Conservation (phyloP, 371 early-diverging fungal genomes). For the Syncephalastrum sp. region DNA sequence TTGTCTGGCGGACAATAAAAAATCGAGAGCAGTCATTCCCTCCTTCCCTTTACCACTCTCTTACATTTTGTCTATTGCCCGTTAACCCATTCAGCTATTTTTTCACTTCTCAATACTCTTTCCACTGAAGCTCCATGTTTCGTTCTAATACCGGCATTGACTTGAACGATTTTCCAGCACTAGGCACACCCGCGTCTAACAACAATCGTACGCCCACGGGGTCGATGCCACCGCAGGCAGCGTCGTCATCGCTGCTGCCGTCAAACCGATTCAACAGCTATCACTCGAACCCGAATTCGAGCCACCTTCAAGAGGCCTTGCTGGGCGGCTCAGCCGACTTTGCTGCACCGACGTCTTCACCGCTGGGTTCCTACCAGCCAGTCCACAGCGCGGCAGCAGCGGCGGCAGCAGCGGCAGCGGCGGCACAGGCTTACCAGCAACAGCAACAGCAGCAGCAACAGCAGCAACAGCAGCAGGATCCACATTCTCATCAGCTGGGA, state of each 20-base stretch:
- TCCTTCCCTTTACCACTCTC: too few species aligned
- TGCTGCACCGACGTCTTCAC: constrained; percentile 17
- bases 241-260: constrained; percentile 21
- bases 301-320: constrained; percentile 29
- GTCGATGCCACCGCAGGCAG: constrained; percentile 20
- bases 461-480: constrained; percentile 25
- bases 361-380: constrained; percentile 21
- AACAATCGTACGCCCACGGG: constrained; percentile 23
- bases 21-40: too few species aligned
- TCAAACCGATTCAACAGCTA: constrained; percentile 40
- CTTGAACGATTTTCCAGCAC: constrained; percentile 50
- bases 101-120: constrained; percentile 4
- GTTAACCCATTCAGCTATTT: constrained; percentile 1
- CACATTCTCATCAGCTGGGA: too few species aligned
- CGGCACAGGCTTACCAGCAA: constrained; percentile 11
- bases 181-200: constrained; percentile 39
- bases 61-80: too few species aligned
- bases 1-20: too few species aligned
- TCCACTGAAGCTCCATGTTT: constrained; percentile 23
- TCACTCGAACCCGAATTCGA: constrained; percentile 39
- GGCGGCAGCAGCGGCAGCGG: constrained; percentile 7
- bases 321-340: constrained; percentile 19
- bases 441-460: neutral
- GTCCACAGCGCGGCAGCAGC: constrained; percentile 15
- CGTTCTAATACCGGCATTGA: constrained; percentile 47